Evolutionary conservation across 352 stramenopile genomes (phyloP), one percentile per base, ranked within the genome.

Genomic region (Pseudoperonospora humuli): DNA sequence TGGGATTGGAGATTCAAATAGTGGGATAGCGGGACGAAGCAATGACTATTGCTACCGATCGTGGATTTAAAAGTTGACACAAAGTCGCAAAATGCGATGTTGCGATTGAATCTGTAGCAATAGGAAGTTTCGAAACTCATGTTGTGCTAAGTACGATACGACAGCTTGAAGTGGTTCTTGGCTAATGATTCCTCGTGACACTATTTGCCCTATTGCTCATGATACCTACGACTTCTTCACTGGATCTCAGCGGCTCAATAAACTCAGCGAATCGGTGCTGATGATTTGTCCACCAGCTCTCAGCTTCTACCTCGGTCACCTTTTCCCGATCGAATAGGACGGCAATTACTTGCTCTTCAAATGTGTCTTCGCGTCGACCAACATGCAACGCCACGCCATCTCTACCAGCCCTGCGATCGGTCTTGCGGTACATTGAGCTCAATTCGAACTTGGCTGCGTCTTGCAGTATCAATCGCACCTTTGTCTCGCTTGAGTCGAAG

Each of bases 301-400:
- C 56, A n/a, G 79, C 79, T 10, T 92, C 75, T 18, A 59, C 55
- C 31, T 89, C 73, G 17, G 69, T 84, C 33, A 92, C 66, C 36
- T 92, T 92, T 35, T 92, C 76, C 57, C 77, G 84, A 61, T 92
- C 79, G 29, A 92, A 92, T 13, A 88, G 66, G 27, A 92, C 65
- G 17, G 75, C 76, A 40, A 89, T 86, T 28, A 88, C 76, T 45
- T 89, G 61, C 52, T 89, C 77, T 26, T 87, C 73, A 14, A 78
- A 64, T 17, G 65, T 92, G 63, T 92, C 76, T 41, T 92, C 79
- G 29, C 71, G 64, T 17, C 76, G 54, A 1, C 76, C 79, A 50
- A 92, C 81, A 37, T 85, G 75, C 41, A 89, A 44, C 15, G 79
- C 75, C 11, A 92, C 58, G 25, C 79, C 79, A 26, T 92, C 79